These are phyloP conservation scores for Geranomyces michiganensis DNA, from an alignment of 192 early-diverging fungal genomes.

Conservation along the genomic window DNA sequence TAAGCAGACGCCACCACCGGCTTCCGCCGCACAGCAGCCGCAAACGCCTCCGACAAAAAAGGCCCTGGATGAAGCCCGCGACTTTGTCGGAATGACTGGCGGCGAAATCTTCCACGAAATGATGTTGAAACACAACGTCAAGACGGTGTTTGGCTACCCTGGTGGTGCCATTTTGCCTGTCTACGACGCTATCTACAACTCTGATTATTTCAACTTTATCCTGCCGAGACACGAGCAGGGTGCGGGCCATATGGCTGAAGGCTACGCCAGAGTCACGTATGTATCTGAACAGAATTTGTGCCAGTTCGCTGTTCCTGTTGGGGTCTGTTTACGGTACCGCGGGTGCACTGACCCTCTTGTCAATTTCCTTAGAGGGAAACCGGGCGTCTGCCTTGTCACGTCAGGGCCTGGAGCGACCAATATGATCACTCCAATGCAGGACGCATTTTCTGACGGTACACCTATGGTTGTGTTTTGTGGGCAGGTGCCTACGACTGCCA, in stretches of 20 bases:
- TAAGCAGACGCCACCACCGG: background rate
- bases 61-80: background rate
- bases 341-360: slow-evolving; percentile 3
- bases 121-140: slow-evolving; percentile 93
- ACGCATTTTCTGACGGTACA: slow-evolving; percentile 91
- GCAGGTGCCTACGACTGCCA: slow-evolving; percentile 87
- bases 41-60: background rate
- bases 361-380: slow-evolving; percentile 61
- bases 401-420: slow-evolving; percentile 98
- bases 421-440: slow-evolving; percentile 96
- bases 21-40: background rate
- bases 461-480: slow-evolving; percentile 96
- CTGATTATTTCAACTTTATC: slow-evolving; percentile 93
- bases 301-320: too few species aligned
- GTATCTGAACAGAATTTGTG: too few species aligned
- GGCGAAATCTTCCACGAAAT: slow-evolving; percentile 99
- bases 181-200: slow-evolving; percentile 97
- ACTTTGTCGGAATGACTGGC: slow-evolving; percentile 92
- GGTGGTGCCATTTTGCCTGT: slow-evolving; percentile 98
- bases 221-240: slow-evolving; percentile 98
- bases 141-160: slow-evolving; percentile 97
- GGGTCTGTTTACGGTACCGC: too few species aligned
- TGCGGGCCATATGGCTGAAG: slow-evolving; percentile 98
- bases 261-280: slow-evolving; percentile 87
- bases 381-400: slow-evolving; percentile 80